Percentiles rank a stretch among this genome's conserved stretches.
Conservation (phyloP, 1,284 basidiomycete genomes). For the Agaricales sp. region DNA sequence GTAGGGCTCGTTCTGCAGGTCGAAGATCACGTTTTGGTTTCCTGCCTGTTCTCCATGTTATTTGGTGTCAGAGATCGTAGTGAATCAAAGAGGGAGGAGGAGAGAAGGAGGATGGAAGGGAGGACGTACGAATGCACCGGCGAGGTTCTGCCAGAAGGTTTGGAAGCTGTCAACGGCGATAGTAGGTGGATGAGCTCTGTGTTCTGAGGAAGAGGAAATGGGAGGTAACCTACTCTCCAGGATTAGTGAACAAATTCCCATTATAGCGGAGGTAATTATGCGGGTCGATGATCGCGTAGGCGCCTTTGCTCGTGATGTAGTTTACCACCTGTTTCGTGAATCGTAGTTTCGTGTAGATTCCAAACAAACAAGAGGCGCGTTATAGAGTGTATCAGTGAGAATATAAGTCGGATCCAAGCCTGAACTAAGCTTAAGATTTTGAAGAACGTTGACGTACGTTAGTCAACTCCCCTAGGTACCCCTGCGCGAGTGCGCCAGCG, state of each 20-base stretch:
- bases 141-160: constrained; percentile 48
- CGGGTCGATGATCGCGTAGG: constrained; percentile 47
- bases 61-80: not conserved
- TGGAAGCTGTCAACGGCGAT: constrained; percentile 44
- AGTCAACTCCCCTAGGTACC: constrained; percentile 42
- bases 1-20: constrained; percentile 56
- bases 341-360: too few species aligned
- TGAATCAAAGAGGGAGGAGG: not conserved
- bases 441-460: constrained; percentile 19
- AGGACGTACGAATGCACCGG: constrained; percentile 36
- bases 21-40: constrained; percentile 46
- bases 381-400: too few species aligned
- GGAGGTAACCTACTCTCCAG: constrained; percentile 27
- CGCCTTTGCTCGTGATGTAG: constrained; percentile 53
- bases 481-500: constrained; percentile 38
- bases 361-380: too few species aligned
- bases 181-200: too few species aligned
- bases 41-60: constrained; percentile 27
- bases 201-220: not conserved
- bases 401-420: not conserved
- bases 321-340: constrained; percentile 46
- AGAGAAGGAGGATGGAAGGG: not conserved
- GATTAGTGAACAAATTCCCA: constrained; percentile 9
- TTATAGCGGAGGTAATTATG: not conserved
- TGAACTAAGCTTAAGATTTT: not conserved